These are phyloP conservation scores for Acacia pycnantha DNA, from an alignment of 331 rosid species.

Conservation along the genomic window DNA sequence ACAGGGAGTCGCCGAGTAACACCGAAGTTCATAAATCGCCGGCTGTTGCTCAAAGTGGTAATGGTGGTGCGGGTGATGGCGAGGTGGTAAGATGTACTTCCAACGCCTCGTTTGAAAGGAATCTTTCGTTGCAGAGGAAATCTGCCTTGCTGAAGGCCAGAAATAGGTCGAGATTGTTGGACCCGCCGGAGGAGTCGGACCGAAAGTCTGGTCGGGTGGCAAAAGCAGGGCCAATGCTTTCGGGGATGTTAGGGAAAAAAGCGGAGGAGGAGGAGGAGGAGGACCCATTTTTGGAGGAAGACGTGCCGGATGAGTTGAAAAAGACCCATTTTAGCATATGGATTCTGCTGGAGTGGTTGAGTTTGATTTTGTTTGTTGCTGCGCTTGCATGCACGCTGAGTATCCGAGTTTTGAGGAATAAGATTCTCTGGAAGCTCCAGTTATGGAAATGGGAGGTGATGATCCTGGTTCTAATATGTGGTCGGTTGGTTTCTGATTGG, in stretches of 20 bases:
- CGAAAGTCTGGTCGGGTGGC: constrained; percentile 41
- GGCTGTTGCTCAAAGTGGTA: not conserved
- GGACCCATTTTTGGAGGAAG: constrained; percentile 81
- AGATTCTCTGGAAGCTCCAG: constrained; percentile 39
- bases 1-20: constrained; percentile 34
- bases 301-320: constrained; percentile 58
- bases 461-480: constrained; percentile 61
- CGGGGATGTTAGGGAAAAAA: constrained; percentile 52
- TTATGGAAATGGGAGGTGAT: constrained; percentile 80
- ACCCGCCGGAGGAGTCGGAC: constrained; percentile 68
- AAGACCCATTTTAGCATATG: constrained; percentile 33
- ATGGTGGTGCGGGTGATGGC: constrained; percentile 19
- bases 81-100: constrained; percentile 71
- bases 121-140: constrained; percentile 51
- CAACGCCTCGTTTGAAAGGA: constrained; percentile 56
- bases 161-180: constrained; percentile 70
- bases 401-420: constrained; percentile 39
- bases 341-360: constrained; percentile 55
- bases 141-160: constrained; percentile 50
- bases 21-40: constrained; percentile 17
- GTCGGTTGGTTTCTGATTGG: constrained; percentile 73
- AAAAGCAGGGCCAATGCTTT: constrained; percentile 52
- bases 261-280: constrained; percentile 60
- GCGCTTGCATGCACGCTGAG: constrained; percentile 51
- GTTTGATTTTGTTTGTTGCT: constrained; percentile 49